phyloP scores from a whole-genome alignment of 768 basidiomycete species.

The Galerina sulciceps region DNA sequence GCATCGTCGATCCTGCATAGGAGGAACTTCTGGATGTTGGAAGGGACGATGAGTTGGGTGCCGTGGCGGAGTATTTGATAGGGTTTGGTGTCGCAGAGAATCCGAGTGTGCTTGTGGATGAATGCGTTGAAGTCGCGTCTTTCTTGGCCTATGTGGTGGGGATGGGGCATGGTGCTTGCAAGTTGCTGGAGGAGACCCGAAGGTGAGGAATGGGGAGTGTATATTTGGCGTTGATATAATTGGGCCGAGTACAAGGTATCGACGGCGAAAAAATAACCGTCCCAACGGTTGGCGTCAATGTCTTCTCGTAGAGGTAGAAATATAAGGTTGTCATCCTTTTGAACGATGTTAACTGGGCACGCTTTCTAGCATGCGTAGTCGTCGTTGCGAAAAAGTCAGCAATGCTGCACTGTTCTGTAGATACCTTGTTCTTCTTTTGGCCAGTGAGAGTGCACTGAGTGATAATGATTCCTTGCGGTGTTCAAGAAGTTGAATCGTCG shows the following conservation, averaged over 20 bases:
- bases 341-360: background rate
- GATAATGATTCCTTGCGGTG: background rate
- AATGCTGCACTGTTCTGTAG: background rate
- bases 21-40: too few species aligned
- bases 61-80: too few species aligned
- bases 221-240: background rate
- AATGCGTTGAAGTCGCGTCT: too few species aligned
- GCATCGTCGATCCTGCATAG: too few species aligned
- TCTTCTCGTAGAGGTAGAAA: background rate
- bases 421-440: slow-evolving; percentile 9
- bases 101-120: too few species aligned
- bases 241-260: slow-evolving; percentile 10
- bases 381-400: background rate
- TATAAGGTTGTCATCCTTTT: background rate
- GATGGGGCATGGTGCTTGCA: background rate
- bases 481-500: background rate
- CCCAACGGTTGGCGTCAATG: background rate
- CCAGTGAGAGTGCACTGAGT: background rate
- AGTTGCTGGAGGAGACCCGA: background rate
- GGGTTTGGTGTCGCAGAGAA: too few species aligned
- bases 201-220: background rate
- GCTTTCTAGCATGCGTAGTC: background rate
- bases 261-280: background rate
- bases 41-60: too few species aligned
- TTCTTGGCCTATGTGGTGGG: background rate